phyloP scores from a whole-genome alignment of 1,284 basidiomycete genomes.

The Trichosporon faecale region DNA sequence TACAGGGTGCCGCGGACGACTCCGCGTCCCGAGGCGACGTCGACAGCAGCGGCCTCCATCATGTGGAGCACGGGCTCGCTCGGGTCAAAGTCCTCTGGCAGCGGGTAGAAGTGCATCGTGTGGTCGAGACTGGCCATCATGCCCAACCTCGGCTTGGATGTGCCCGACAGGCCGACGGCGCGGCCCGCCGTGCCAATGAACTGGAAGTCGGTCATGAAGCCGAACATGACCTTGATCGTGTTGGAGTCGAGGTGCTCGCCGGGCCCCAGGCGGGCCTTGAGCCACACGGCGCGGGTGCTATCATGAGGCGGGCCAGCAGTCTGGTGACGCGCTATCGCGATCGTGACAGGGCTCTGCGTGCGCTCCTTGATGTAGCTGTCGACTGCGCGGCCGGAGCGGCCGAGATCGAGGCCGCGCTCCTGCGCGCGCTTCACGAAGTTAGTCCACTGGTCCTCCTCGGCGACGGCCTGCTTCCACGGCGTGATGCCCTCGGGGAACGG shows the following conservation, averaged over 20 bases:
- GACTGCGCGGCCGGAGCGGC: slow-evolving; percentile 30
- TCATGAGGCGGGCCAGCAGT: slow-evolving; percentile 14
- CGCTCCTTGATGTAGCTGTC: slow-evolving; percentile 59
- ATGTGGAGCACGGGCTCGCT: slow-evolving; percentile 77
- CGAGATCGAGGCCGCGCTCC: slow-evolving; percentile 23
- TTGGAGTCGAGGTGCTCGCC: slow-evolving; percentile 60
- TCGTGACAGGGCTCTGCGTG: slow-evolving; percentile 64
- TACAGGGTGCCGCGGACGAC: slow-evolving; percentile 75
- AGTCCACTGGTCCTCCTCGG: slow-evolving; percentile 58
- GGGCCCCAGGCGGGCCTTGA: slow-evolving; percentile 62
- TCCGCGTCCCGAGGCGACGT: slow-evolving; percentile 62
- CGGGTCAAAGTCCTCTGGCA: slow-evolving; percentile 70
- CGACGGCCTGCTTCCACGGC: slow-evolving; percentile 63
- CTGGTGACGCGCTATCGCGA: slow-evolving; percentile 51
- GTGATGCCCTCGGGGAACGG: slow-evolving; percentile 54
- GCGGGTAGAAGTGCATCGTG: slow-evolving; percentile 73
- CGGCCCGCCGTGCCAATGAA: slow-evolving; percentile 67
- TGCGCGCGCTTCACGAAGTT: slow-evolving; percentile 32
- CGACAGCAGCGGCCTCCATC: slow-evolving; percentile 65
- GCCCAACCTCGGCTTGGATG: slow-evolving; percentile 53
- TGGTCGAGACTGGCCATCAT: slow-evolving; percentile 84
- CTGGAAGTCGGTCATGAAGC: slow-evolving; percentile 78
- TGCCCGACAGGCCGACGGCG: slow-evolving; percentile 63
- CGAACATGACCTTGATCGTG: slow-evolving; percentile 84
- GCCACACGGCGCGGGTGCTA: slow-evolving; percentile 70